phyloP scores from a whole-genome alignment of 75 land plant species.

The Picea sitchensis region DNA sequence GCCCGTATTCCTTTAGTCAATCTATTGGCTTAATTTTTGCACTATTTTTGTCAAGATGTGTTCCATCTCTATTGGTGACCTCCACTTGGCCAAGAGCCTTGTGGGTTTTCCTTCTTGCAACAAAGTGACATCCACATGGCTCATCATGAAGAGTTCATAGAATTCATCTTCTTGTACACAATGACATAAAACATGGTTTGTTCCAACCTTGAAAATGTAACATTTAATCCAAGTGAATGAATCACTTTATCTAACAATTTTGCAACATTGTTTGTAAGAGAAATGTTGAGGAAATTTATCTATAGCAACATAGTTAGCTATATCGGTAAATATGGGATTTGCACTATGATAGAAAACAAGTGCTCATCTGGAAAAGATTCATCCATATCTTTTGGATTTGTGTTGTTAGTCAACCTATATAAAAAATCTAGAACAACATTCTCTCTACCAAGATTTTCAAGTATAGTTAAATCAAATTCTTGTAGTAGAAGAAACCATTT shows the following conservation, averaged over 20 bases:
- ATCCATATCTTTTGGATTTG: neutral
- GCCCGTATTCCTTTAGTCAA: neutral
- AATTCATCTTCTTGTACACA: neutral
- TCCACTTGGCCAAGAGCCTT: neutral
- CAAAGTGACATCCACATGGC: neutral
- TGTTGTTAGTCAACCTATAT: neutral
- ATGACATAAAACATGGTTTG: neutral
- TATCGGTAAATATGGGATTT: neutral
- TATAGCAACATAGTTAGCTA: neutral
- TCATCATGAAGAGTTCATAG: neutral
- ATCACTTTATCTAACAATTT: neutral
- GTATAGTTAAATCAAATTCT: neutral
- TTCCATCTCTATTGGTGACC: neutral
- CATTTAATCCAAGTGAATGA: neutral
- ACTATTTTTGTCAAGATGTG: neutral
- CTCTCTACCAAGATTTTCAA: neutral
- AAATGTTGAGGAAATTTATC: neutral
- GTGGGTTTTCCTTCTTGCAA: neutral
- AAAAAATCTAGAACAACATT: neutral
- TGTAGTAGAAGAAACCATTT: neutral
- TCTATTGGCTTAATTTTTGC: neutral
- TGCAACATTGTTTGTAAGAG: neutral
- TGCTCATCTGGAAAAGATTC: neutral
- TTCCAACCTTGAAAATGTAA: neutral
- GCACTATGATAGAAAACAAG: neutral